Evolutionary conservation across 2,329 filamentous ascomycete genomes (phyloP).

Genomic region (Botrytis pseudocinerea): DNA sequence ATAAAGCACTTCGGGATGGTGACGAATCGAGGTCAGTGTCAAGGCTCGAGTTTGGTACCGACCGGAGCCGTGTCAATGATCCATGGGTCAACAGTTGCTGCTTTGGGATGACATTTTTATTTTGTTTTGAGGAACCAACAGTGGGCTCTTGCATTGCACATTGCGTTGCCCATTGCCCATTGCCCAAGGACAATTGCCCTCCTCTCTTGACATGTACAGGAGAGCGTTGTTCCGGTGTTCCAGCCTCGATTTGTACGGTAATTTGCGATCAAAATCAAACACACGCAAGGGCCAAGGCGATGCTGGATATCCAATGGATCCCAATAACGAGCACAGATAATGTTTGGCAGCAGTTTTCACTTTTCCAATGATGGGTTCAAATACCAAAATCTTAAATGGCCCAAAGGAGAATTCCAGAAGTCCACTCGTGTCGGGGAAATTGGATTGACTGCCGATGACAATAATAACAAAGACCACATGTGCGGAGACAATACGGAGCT

Average conservation of each 20-base stretch:
- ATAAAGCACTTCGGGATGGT: background rate
- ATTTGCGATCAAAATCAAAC: conserved; percentile 15
- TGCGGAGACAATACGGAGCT: conserved; percentile 7
- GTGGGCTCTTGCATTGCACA: background rate
- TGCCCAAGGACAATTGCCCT: background rate
- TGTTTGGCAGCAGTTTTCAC: background rate
- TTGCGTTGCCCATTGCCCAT: background rate
- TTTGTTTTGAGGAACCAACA: background rate
- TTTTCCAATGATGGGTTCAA: background rate
- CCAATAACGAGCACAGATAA: conserved; percentile 8
- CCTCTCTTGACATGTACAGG: background rate
- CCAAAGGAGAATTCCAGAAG: background rate
- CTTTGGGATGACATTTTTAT: background rate
- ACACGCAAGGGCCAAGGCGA: conserved; percentile 6
- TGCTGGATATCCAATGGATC: background rate
- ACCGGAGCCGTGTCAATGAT: background rate
- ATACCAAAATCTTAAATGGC: background rate
- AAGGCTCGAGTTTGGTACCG: background rate
- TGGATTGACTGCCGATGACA: conserved; percentile 15
- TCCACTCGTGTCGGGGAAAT: conserved; percentile 3
- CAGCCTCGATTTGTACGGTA: conserved; percentile 5
- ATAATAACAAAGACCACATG: conserved; percentile 9
- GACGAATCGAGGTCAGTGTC: background rate
- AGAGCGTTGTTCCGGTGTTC: background rate
- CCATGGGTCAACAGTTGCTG: background rate